Conservation (phyloP, 2,329 filamentous ascomycete genomes). For the Alternaria conjuncta region DNA sequence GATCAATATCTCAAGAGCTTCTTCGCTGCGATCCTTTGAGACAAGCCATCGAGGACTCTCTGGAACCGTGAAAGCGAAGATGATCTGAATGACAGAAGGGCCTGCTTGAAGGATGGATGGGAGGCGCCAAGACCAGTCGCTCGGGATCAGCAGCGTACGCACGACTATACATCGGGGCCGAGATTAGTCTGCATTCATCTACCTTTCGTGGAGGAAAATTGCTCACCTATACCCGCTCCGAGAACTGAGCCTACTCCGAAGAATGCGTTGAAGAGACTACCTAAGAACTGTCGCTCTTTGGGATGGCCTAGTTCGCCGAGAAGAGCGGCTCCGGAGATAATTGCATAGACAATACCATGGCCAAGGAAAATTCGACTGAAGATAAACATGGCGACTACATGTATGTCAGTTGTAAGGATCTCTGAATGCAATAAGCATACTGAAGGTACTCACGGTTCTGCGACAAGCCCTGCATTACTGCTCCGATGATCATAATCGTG, state of each 20-base stretch:
- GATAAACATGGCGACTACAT: constrained; percentile 58
- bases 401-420: background rate
- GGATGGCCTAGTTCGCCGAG: constrained; percentile 72
- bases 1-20: constrained; percentile 67
- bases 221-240: constrained; percentile 60
- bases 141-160: constrained; percentile 64
- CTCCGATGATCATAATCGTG: constrained; percentile 61
- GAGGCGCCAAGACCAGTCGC: constrained; percentile 71
- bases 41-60: constrained; percentile 72
- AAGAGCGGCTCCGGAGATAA: constrained; percentile 68
- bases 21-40: constrained; percentile 66
- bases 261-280: constrained; percentile 72
- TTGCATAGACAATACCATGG: constrained; percentile 70
- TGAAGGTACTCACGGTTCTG: constrained; percentile 39
- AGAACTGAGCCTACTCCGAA: constrained; percentile 66
- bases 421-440: no score
- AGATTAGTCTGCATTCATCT: background rate
- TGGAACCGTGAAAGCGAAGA: constrained; percentile 67
- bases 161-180: constrained; percentile 52
- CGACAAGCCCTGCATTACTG: constrained; percentile 63
- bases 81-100: constrained; percentile 67
- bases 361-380: constrained; percentile 68
- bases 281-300: constrained; percentile 70
- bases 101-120: constrained; percentile 69
- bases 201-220: background rate